Evolutionary conservation across 2,329 filamentous ascomycete genomes (phyloP), one percentile per base, ranked within the genome.

Genomic region (Diplodia mutila): DNA sequence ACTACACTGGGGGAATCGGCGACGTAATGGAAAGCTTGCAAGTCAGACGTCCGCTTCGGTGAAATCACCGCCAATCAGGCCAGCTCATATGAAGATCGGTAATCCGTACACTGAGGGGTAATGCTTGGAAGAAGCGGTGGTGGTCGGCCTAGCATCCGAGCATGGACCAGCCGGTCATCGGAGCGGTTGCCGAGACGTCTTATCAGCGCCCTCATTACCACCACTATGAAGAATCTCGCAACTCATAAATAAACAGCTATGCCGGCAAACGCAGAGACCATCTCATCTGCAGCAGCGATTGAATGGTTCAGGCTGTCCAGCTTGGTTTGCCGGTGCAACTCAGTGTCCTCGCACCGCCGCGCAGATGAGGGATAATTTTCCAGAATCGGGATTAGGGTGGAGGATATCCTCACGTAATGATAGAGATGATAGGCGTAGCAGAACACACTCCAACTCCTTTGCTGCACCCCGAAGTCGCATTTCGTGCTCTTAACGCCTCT

Each of bases 321-420:
- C 14, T 29, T 9, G 1, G 16, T 25, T 4, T 49, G 23, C 57
- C n/a, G 29, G 48, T 25, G 32, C 27, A 11, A 23, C 39, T 27
- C 18, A 23, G 16, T 49, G 32, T 14, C 42, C 57, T 34, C 25
- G n/a, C 39, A 21, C 18, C 27, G n/a, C 32, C 39, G 42, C 8
- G 25, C n/a, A 49, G 25, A 61, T 23, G 21, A 39, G 57, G 57
- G 57, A 61, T 61, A 27, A 49, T 61, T 61, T 61, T 61, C 46
- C 57, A 61, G 57, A 48, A 48, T 49, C 21, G 23, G 57, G 57
- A 42, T 34, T 61, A 61, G 57, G 57, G 25, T 32, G 25, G 57
- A 49, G 57, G 42, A 61, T 61, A 49, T 49, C 25, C 57, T 49
- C 39, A 48, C 57, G 57, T 61, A 61, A 61, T 61, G 57, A 32